Evolutionary conservation across 23 red algal species (phyloP).

Genomic region (Cyanidioschyzon merolae): DNA sequence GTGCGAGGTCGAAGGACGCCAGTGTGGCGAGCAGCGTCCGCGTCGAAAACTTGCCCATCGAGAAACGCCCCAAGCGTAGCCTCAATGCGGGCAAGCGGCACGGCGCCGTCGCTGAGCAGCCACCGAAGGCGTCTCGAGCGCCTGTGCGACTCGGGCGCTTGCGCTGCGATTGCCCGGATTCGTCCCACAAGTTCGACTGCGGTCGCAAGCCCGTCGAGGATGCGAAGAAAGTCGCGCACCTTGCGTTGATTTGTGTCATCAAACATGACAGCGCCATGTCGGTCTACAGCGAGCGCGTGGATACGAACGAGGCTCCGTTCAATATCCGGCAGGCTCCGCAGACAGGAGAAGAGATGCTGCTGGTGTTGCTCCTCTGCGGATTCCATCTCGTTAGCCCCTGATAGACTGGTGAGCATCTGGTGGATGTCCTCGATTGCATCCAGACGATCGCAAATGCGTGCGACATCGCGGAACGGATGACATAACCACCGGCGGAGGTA

Average conservation of each 20-base stretch:
- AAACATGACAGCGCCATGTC: constrained; percentile 71
- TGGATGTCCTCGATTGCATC: constrained; percentile 59
- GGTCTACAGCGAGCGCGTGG: constrained; percentile 46
- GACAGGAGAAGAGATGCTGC: not conserved
- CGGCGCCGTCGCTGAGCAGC: constrained; percentile 33
- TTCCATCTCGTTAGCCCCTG: constrained; percentile 14
- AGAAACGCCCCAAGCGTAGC: not conserved
- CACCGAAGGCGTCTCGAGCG: constrained; percentile 36
- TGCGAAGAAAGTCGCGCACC: constrained; percentile 56
- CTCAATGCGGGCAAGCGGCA: not conserved
- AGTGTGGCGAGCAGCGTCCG: constrained; percentile 26
- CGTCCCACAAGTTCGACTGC: constrained; percentile 42
- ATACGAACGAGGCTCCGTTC: constrained; percentile 54
- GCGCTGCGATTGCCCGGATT: constrained; percentile 5
- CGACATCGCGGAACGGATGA: constrained; percentile 42
- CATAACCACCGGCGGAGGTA: constrained; percentile 61
- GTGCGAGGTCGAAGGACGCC: constrained; percentile 39
- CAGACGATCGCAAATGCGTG: constrained; percentile 50
- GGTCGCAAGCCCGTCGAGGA: constrained; percentile 43
- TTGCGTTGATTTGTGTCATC: constrained; percentile 84
- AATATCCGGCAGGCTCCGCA: constrained; percentile 57
- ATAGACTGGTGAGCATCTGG: not conserved
- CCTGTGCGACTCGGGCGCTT: not conserved
- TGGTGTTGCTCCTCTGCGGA: no score
- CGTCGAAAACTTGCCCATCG: constrained; percentile 26